Evolutionary conservation across 1,284 basidiomycete species (phyloP).

Genomic region (Ustilago trichophora): DNA sequence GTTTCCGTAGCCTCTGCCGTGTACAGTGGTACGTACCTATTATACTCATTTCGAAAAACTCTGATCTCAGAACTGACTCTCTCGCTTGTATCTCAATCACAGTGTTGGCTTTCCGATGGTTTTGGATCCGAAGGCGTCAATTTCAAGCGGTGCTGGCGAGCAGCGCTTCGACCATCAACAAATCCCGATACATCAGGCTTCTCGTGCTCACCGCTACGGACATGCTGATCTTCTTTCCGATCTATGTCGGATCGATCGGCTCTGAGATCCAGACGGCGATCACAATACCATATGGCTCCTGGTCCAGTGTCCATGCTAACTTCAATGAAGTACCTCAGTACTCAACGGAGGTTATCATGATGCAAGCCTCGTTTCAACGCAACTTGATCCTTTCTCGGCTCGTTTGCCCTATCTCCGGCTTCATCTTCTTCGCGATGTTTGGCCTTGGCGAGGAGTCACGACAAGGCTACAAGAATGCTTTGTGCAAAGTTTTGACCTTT

Average conservation of each 20-base stretch:
- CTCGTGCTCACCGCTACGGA: slow-evolving; percentile 9
- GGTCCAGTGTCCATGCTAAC: slow-evolving; percentile 6
- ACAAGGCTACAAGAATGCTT: slow-evolving; percentile 14
- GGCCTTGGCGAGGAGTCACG: slow-evolving; percentile 16
- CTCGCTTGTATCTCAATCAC: background rate
- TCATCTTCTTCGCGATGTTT: slow-evolving; percentile 28
- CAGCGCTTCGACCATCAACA: slow-evolving; percentile 14
- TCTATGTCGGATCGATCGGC: slow-evolving; percentile 1
- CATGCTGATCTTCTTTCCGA: slow-evolving; percentile 14
- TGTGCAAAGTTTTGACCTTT: background rate
- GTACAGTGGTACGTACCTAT: slow-evolving; percentile 27
- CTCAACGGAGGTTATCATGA: background rate
- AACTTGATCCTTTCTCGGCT: slow-evolving; percentile 13
- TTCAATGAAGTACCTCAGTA: slow-evolving; percentile 1
- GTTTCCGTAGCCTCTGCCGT: slow-evolving; percentile 5
- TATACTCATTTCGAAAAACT: background rate
- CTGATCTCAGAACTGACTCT: background rate
- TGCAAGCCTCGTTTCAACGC: background rate
- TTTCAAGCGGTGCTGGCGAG: slow-evolving; percentile 19
- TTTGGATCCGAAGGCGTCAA: slow-evolving; percentile 22
- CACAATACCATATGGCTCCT: slow-evolving; percentile 4
- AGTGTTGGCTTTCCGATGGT: slow-evolving; percentile 27
- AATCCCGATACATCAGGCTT: slow-evolving; percentile 9
- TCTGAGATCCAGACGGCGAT: background rate
- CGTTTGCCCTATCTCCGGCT: slow-evolving; percentile 4